A percentile compares a stretch with the other conserved stretches of the same genome.
These are phyloP conservation scores for Begonia masoniana DNA, from an alignment of 306 rosid species.

Conservation along the genomic window DNA sequence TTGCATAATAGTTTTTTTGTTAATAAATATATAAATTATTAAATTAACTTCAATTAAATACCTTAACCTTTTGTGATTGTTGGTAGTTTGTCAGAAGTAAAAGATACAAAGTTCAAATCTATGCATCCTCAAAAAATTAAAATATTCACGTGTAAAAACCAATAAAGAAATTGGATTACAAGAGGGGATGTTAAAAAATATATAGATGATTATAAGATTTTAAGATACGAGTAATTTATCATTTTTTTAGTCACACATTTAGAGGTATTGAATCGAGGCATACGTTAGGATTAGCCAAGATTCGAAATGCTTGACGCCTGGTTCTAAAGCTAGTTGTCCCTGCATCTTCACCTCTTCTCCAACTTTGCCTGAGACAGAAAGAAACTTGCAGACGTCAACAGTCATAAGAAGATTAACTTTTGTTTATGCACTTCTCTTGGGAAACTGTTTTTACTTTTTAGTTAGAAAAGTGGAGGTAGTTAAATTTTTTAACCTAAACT, in stretches of 20 bases:
- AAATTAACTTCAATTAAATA: no score
- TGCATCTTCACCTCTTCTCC: constrained; percentile 42
- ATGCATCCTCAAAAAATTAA: neutral
- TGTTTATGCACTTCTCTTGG: no score
- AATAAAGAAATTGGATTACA: neutral
- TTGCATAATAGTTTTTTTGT: neutral
- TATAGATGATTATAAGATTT: no score
- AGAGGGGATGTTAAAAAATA: no score
- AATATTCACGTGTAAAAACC: neutral
- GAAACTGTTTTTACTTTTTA: no score
- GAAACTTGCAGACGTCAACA: neutral
- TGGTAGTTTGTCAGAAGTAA: no score
- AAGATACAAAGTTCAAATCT: neutral
- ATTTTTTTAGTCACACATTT: constrained; percentile 21
- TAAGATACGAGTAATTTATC: no score
- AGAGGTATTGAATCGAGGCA: constrained; percentile 29
- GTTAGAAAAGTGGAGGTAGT: no score
- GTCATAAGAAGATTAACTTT: no score
- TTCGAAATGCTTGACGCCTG: constrained; percentile 47
- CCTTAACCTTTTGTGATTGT: no score
- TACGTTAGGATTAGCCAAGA: constrained; percentile 70
- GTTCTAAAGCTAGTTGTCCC: constrained; percentile 31
- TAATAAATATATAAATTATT: no score
- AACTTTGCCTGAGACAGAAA: constrained; percentile 52
- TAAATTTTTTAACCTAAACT: no score